Evolutionary conservation across 2,329 filamentous ascomycete genomes (phyloP), one percentile per base, ranked within the genome.

Genomic region (Stagonosporopsis vannaccii): DNA sequence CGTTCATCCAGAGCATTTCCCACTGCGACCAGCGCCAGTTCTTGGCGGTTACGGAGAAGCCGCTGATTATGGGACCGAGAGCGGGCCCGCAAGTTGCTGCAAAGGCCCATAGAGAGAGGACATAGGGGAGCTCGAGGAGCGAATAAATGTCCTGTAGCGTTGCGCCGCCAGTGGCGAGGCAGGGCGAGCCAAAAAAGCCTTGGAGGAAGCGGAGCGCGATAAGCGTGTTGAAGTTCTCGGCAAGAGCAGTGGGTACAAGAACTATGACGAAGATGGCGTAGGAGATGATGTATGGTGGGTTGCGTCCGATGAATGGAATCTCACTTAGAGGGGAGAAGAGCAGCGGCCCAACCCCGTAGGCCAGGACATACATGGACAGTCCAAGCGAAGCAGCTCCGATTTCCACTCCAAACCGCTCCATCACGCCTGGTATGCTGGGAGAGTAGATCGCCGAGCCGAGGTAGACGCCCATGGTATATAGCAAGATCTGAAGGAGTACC

Each of bases 21-120:
- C 90, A 94, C 77, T 94, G 92, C 0, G 93, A 82, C 90, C 91
- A 95, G 60, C 90, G 82, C 91, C 91, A 95, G 50, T 88, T 88
- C 1, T 82, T 77, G 0, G 84, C 85, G 59, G 92, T 87, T 6
- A 85, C 84, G 5, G 92, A 81, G 74, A 87, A 96, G 13, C 92
- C 92, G 59, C 90, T 91, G 13, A 89, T 84, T 1, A 96, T 72
- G 19, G 79, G 79, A 0, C 77, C 72, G 1, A 79, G 88, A 0
- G 90, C 90, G 33, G 91, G 91, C 0, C 91, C 91, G 42, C 73
- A 75, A 0, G 75, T 79, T 0, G 78, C 77, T 0, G 78, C 75
- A n/a, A 79, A 71, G 0, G 78, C 77, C 79, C 79, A 81, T 0
- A 80, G 62, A 1, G 71, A 75, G 7, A 81, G 69, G 0, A 74